Evolutionary conservation across 2,329 filamentous ascomycete genomes (phyloP), one percentile per base, ranked within the genome.

Genomic region (Aphanoascus verrucosus): DNA sequence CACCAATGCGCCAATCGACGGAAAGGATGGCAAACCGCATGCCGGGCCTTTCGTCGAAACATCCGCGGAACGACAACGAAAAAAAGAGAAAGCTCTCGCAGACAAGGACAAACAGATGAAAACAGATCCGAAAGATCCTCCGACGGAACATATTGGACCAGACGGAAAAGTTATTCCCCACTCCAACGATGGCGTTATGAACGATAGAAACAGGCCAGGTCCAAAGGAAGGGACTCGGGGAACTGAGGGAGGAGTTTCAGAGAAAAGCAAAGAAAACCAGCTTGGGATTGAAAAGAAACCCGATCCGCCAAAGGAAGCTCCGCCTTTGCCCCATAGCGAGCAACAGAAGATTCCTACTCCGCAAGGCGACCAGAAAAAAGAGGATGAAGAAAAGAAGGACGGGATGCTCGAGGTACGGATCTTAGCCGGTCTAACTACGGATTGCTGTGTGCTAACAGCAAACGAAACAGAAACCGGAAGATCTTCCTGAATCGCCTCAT

Each of bases 1-100:
- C n/a, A 32, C 23, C 15, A 84, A 93, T 73, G 88, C 86, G 53
- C 91, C 91, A 0, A 84, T 96, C 17, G 93, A 97, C 67, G 90
- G 90, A 44, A 85, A 86, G 62, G 93, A 97, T 72, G 93, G 93
- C 46, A 93, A 90, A 72, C 93, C 93, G 45, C 91, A 96, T 66
- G 81, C 84, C 17, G 93, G 93, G 1, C 93, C 93, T 1, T 83
- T 80, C 64, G 72, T 77, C 44, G 74, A 76, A 58, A 75, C 73
- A 5, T 69, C 60, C 41, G 72, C 72, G 20, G 73, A 75, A 31
- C 66, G 74, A 51, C 72, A 75, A 56, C 68, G 71, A 55, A 75
- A 75, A 57, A 68, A 68, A 54, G 60, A 62, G 23, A 66, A 68
- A 43, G 64, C 64, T 32, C 59, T 58, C 5, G 57, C 61, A 5